These are phyloP conservation scores for Cladosporium sp. DNA, from an alignment of 2,329 filamentous ascomycete genomes.

Conservation along the genomic window DNA sequence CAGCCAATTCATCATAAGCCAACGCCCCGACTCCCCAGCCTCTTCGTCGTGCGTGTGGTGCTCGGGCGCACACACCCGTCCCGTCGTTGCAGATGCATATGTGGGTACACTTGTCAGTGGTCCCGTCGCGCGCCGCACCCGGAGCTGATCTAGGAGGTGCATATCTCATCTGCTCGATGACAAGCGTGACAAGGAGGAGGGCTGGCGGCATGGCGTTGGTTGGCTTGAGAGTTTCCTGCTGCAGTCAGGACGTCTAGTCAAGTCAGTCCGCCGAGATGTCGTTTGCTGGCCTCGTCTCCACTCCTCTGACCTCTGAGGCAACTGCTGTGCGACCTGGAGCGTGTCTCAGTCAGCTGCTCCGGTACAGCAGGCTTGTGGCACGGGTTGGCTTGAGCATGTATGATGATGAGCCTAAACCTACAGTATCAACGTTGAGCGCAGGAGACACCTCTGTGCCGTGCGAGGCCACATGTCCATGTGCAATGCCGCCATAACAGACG, in stretches of 20 bases:
- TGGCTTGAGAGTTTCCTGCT: slow-evolving; percentile 7
- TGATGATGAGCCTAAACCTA: slow-evolving; percentile 11
- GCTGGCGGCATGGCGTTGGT: slow-evolving; percentile 4
- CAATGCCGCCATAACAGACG: neutral
- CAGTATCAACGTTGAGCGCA: slow-evolving; percentile 6
- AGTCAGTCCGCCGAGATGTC: neutral
- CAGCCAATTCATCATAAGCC: slow-evolving; percentile 12
- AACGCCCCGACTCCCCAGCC: slow-evolving; percentile 11
- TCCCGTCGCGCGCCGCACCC: slow-evolving; percentile 7
- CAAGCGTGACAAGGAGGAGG: slow-evolving; percentile 18
- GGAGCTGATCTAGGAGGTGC: slow-evolving; percentile 11
- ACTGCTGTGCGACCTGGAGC: slow-evolving; percentile 4
- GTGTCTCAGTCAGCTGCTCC: slow-evolving; percentile 15
- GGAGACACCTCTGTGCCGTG: slow-evolving; percentile 5
- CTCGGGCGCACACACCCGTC: slow-evolving; percentile 11
- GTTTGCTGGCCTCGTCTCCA: neutral
- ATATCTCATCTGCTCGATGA: slow-evolving; percentile 19
- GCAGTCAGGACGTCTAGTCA: neutral
- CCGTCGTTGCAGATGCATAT: slow-evolving; percentile 12
- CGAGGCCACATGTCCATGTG: slow-evolving; percentile 6
- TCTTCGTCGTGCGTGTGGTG: neutral
- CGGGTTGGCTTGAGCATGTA: slow-evolving; percentile 3
- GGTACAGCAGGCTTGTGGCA: slow-evolving; percentile 6
- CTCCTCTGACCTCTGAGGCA: neutral
- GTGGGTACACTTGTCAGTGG: slow-evolving; percentile 6